Evolutionary conservation across 495 filamentous ascomycete species (phyloP), one percentile per base, ranked within the genome.

Genomic region (Aspergillus leporis): DNA sequence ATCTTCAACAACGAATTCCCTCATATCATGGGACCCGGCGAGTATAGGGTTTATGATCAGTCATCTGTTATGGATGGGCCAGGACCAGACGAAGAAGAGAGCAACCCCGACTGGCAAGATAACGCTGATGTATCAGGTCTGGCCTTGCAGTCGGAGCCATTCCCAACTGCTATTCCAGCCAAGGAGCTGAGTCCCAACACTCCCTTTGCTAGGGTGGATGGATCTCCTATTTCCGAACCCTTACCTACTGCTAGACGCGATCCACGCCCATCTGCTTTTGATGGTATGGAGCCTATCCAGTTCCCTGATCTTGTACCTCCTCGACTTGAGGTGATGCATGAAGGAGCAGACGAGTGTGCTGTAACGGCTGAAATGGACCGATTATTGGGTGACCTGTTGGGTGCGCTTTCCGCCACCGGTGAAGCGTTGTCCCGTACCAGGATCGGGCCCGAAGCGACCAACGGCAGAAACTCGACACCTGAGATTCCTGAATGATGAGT

Each of bases 51-150:
- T 5, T 61, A 66, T 23, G 66, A 73, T 9, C 51, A 59, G 16
- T 62, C 66, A 4, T 62, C 65, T 5, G 13, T 70, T 1, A 56
- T 75, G n/a, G 74, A 77, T 46, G 75, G 75, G 4, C 77, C 75
- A 0, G 77, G 77, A 1, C 77, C 77, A 3, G 77, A 79, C 22
- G 73, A 78, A 56, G 66, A 71, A 32, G 57, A 69, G 62, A 69
- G 12, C 43, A 58, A 64, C 6, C 63, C 66, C 2, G 30, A 34
- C 23, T 72, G 69, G 69, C 63, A 59, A 4, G 53, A 61, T 6
- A 61, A 61, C 10, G 38, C 55, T 45, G 31, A 28, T 10, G 28
- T 22, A 18, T n/a, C 41, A 22, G 32, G 53, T 25, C n/a, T 53
- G 9, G 31, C 32, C 12, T 32, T 30, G 51, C 54, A 46, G 18